Base-by-base conservation (phyloP, 345 rosid genomes). In the Jatropha curcas region DNA sequence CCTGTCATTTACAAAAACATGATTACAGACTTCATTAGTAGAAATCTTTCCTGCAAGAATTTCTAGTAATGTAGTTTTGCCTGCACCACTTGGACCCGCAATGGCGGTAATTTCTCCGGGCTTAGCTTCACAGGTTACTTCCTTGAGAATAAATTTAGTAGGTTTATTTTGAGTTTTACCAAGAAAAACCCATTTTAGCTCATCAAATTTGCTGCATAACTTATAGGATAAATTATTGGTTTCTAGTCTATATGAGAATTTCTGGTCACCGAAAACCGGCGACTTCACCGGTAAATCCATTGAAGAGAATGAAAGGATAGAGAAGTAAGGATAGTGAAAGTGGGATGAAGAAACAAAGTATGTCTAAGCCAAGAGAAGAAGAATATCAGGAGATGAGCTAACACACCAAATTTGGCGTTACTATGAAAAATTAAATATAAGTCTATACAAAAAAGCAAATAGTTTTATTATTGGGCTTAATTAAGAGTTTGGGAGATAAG, bases 41-140 rank as follows among this genome's bases (percentile, higher is more conserved):
- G 83, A 77, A 28, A 87, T 78, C 74, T 85, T 89, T 17, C 97
- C 96, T 0, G 96, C 96, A 51, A 94, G 96, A 72, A 90, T 86
- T 81, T 94, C 93, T 1, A 94, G 87, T 82, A 94, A 74, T 1
- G 98, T 89, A 2, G 97, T 92, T 72, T 94, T 94, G 33, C 97
- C 98, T 0, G 97, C 98, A 5, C 98, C 98, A 61, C 98, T 94
- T 7, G 98, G 93, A 52, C 98, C 98, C 0, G 93, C 92, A 13
- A 94, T 88, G 0, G 94, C 93, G 0, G 97, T 88, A 50, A 92
- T 75, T 85, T 92, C 89, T 0, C 82, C 83, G 1, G 94, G 81
- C 81, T 85, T 82, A 30, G 94, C 96, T 59, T 88, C 90, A 70
- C 90, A 88, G 48, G 64, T 86, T 51, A 90, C 94, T 39, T 80